Base-by-base conservation (phyloP, 345 rosid genomes). In the Kandelia obovata region DNA sequence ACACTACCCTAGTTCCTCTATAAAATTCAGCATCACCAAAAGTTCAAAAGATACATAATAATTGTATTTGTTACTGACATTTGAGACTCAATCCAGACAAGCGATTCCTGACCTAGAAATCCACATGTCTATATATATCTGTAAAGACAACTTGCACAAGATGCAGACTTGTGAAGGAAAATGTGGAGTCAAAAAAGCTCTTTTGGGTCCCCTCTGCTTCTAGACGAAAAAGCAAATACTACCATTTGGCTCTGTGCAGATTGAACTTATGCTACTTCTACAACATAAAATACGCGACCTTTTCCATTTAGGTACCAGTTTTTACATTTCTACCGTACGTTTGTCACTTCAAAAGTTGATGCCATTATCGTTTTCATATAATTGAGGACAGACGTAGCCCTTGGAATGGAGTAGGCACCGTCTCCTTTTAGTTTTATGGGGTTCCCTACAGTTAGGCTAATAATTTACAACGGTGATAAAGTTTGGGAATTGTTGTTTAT, bases 51-150 rank as follows among this genome's bases (percentile, higher is more conserved):
- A 7, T 27, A 68, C 49, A 57, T 28, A 69, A n/a, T 52, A 53
- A 28, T 61, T 68, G 64, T 67, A 62, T 49, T 31, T 58, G 57
- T 43, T 11, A 11, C 0, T 43, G 49, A 11, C 4, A 13, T 43
- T 43, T 39, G 46, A 39, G 46, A 39, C 9, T 19, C 30, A 57
- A 37, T 63, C 59, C 64, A 30, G 71, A 79, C 79, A 72, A 67
- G 73, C 53, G 56, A 34, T 57, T 72, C 68, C 65, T 73, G 82
- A 74, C 75, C 80, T 79, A 68, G 69, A 71, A 73, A 73, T 76
- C 77, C 63, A 63, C 65, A 66, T 34, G 49, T 3, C 49, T 11
- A 43, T 15, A 43, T 0, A 3, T n/a, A n/a, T 35, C 46, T 27
- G 56, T 66, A 70, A 73, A 72, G 63, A 71, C 71, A 47, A 64